Conservation (phyloP, 176 grass and related monocot species). For the Triticum aestivum region IWGSC_CS_RefSeq_v2.1 NC_057797.1:324529554-324530053, state of each 20-base stretch:
- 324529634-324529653: neutral
- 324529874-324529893: too few species aligned
- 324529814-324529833: conserved; percentile 10
- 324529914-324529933: too few species aligned
- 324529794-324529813: neutral
- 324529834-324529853: conserved; percentile 20
- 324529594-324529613: too few species aligned
- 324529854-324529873: too few species aligned
- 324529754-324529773: neutral
- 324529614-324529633: neutral
- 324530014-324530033: conserved; percentile 65
- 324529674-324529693: neutral
- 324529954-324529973: too few species aligned
- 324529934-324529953: too few species aligned
- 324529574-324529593: too few species aligned
- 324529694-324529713: conserved; percentile 18
- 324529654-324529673: conserved; percentile 22
- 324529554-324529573: too few species aligned
- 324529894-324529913: too few species aligned
- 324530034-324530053: conserved; percentile 82
- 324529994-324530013: conserved; percentile 23
- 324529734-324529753: neutral
- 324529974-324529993: too few species aligned
- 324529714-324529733: neutral
- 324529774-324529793: neutral